These are phyloP conservation scores for Zygnema circumcarinatum DNA, from an alignment of 139 green algal genomes.

Conservation along the genomic window DNA sequence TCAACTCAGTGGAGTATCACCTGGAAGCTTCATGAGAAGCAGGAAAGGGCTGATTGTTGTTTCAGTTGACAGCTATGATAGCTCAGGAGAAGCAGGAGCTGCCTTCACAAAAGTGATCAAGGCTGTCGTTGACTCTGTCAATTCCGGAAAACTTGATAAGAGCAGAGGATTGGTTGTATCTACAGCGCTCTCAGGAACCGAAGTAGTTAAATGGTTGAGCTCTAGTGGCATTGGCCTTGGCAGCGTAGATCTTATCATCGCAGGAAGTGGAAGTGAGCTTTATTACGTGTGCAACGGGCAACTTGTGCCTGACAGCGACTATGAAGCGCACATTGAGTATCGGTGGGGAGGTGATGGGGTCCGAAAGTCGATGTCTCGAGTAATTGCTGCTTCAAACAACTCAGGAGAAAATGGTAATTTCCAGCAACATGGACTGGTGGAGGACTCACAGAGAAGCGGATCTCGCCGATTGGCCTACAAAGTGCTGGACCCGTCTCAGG, in stretches of 20 bases:
- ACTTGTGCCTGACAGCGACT: constrained; percentile 65
- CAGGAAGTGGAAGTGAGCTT: constrained; percentile 69
- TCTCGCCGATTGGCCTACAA: constrained; percentile 6
- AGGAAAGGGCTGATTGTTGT: constrained; percentile 31
- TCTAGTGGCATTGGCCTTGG: constrained; percentile 31
- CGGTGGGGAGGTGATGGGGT: constrained; percentile 69
- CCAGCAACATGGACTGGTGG: constrained; percentile 2
- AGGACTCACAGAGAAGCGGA: neutral
- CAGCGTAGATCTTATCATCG: constrained; percentile 69
- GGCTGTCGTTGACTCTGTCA: neutral
- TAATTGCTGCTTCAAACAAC: constrained; percentile 6
- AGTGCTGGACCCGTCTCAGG: constrained; percentile 29
- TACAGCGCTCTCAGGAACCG: constrained; percentile 28
- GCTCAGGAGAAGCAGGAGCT: constrained; percentile 24
- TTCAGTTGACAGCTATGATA: constrained; percentile 39
- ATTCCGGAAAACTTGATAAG: constrained; percentile 18
- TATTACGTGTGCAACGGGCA: constrained; percentile 27
- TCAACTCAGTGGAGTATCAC: neutral
- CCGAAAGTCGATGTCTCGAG: constrained; percentile 29
- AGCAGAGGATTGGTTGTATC: constrained; percentile 17
- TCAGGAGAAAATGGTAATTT: neutral
- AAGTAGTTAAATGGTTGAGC: constrained; percentile 39
- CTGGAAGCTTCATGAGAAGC: neutral
- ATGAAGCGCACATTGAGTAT: constrained; percentile 66
- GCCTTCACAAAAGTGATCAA: constrained; percentile 17